These are phyloP conservation scores for Citrus medica DNA, from an alignment of 345 rosid genomes.

Conservation along the genomic window DNA sequence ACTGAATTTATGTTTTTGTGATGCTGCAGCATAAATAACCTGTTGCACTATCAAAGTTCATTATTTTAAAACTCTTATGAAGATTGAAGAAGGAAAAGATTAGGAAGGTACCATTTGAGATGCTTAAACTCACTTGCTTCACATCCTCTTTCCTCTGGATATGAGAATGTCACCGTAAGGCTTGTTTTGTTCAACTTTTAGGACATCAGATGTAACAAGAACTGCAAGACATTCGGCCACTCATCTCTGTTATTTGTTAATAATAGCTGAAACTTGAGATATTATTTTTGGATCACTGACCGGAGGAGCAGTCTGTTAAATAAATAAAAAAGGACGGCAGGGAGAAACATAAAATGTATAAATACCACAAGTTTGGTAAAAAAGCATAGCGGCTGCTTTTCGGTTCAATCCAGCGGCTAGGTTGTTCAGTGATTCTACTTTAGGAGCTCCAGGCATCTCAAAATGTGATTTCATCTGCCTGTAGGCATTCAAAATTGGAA, in stretches of 20 bases:
- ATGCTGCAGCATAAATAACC: neutral
- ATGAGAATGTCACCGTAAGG: conserved; percentile 78
- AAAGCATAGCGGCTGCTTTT: conserved; percentile 75
- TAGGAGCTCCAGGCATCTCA: conserved; percentile 73
- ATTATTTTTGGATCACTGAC: no score
- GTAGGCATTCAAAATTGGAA: conserved; percentile 12
- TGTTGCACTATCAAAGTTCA: neutral
- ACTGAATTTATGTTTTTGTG: neutral
- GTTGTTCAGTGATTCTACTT: conserved; percentile 59
- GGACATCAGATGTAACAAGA: conserved; percentile 53
- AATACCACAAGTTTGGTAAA: conserved; percentile 83
- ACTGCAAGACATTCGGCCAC: conserved; percentile 39
- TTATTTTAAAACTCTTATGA: neutral
- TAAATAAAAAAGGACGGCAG: neutral
- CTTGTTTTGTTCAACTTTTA: conserved; percentile 52
- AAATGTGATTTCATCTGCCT: conserved; percentile 81
- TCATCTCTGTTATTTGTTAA: neutral
- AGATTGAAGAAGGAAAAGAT: neutral
- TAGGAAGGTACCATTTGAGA: neutral
- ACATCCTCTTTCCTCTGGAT: conserved; percentile 66
- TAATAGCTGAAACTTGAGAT: neutral
- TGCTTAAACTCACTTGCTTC: neutral
- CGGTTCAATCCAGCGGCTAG: conserved; percentile 66
- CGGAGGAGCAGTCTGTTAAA: no score
- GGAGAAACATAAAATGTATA: conserved; percentile 4